Evolutionary conservation across 768 basidiomycete species (phyloP).

Genomic region (Boletus eberwhitei): DNA sequence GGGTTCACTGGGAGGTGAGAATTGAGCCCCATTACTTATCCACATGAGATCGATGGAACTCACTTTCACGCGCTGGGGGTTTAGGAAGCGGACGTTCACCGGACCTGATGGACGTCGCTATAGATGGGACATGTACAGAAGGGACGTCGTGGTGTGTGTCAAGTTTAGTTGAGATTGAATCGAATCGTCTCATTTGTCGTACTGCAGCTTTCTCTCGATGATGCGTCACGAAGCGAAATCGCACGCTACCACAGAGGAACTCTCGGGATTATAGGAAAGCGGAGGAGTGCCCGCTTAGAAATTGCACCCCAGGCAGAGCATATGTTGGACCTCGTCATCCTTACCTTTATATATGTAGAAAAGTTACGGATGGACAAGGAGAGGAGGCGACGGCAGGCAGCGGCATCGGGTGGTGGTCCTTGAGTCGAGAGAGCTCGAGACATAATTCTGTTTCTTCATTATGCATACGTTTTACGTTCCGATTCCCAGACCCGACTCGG

Average conservation of each 20-base stretch:
- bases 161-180: neutral
- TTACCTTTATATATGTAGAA: constrained; percentile 31
- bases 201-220: constrained; percentile 20
- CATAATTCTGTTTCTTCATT: neutral
- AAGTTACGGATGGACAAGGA: constrained; percentile 30
- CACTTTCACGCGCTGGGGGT: neutral
- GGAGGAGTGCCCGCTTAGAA: constrained; percentile 20
- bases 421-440: neutral
- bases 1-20: constrained; percentile 19
- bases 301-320: constrained; percentile 19
- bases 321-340: constrained; percentile 26
- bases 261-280: constrained; percentile 24
- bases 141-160: constrained; percentile 12
- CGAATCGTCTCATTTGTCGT: neutral
- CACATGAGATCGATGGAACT: neutral
- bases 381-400: neutral
- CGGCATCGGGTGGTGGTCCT: constrained; percentile 14
- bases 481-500: too few relatives aligned
- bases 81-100: constrained; percentile 28
- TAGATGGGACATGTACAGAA: constrained; percentile 26
- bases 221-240: constrained; percentile 10
- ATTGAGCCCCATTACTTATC: neutral
- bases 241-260: constrained; percentile 23
- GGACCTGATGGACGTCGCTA: constrained; percentile 33
- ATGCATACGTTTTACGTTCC: neutral